These are phyloP conservation scores for Rhizopogon salebrosus DNA, from an alignment of 768 basidiomycete species.

Conservation along the genomic window DNA sequence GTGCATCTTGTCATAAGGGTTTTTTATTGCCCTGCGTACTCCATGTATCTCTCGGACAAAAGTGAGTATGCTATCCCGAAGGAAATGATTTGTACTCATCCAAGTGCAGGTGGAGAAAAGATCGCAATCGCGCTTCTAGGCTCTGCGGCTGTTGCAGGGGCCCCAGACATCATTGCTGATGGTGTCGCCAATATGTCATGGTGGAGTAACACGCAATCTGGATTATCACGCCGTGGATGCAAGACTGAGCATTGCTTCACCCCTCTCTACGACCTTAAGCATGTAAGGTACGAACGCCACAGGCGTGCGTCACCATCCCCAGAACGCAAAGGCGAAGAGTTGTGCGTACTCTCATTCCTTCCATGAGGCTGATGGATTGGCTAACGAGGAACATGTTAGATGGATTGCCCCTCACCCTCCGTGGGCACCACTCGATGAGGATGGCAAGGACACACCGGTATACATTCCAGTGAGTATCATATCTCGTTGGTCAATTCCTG, in stretches of 20 bases:
- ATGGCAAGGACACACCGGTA: not conserved
- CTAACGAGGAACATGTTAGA: not conserved
- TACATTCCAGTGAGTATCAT: not conserved
- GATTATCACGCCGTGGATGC: not conserved
- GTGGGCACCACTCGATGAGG: not conserved
- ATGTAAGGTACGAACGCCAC: not conserved
- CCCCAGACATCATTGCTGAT: not conserved
- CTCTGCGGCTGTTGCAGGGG: not conserved
- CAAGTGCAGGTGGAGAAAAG: not conserved
- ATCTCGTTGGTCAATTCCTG: not conserved
- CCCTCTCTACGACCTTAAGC: not conserved
- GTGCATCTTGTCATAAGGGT: not conserved
- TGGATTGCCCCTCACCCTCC: not conserved
- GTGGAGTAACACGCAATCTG: not conserved
- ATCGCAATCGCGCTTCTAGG: not conserved
- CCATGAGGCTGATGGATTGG: not conserved
- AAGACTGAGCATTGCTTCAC: not conserved
- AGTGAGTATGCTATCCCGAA: not conserved
- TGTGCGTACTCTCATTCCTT: not conserved
- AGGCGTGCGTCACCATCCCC: not conserved
- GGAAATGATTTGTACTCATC: not conserved
- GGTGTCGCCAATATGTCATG: not conserved
- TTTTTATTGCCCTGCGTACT: not conserved
- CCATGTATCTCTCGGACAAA: not conserved
- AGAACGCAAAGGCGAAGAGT: not conserved